Evolutionary conservation across 352 stramenopile genomes (phyloP).

Genomic region (Phytophthora pisi): DNA sequence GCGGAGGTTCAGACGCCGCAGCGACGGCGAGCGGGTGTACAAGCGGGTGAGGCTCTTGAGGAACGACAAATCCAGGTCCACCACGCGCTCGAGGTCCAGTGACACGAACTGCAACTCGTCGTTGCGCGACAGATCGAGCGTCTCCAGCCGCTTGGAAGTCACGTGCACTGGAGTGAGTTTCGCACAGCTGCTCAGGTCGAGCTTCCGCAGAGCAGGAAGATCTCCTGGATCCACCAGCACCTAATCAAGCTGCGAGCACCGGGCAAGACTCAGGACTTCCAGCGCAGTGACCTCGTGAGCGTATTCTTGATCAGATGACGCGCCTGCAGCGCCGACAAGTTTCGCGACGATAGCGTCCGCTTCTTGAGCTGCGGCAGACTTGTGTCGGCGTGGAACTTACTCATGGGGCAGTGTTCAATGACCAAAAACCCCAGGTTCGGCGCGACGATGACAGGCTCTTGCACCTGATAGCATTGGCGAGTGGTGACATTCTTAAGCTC

Average conservation of each 20-base stretch:
- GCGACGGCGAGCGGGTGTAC: slow-evolving; percentile 49
- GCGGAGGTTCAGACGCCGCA: slow-evolving; percentile 51
- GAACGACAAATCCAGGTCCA: slow-evolving; percentile 61
- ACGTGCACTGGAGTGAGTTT: slow-evolving; percentile 63
- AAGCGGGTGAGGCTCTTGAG: slow-evolving; percentile 62
- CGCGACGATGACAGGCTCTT: slow-evolving; percentile 45
- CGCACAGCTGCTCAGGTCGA: slow-evolving; percentile 54
- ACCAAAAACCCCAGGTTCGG: slow-evolving; percentile 40
- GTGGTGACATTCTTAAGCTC: slow-evolving; percentile 56
- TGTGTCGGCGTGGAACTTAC: slow-evolving; percentile 47
- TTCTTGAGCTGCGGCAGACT: slow-evolving; percentile 51
- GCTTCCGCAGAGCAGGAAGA: slow-evolving; percentile 45
- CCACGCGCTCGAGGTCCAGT: slow-evolving; percentile 44
- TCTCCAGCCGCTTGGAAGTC: slow-evolving; percentile 46
- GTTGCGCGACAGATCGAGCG: slow-evolving; percentile 49
- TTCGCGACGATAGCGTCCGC: slow-evolving; percentile 54
- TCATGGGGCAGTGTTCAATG: slow-evolving; percentile 54
- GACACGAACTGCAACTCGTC: slow-evolving; percentile 50
- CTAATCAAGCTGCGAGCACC: slow-evolving; percentile 63
- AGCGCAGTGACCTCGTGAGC: slow-evolving; percentile 36
- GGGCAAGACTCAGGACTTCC: slow-evolving; percentile 38
- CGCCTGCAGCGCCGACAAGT: slow-evolving; percentile 47
- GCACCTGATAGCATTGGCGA: slow-evolving; percentile 63
- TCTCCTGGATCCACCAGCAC: slow-evolving; percentile 63
- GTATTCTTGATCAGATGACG: slow-evolving; percentile 50